These are phyloP conservation scores for Vitis amurensis DNA, from an alignment of 164 flowering plant species.

Conservation along the genomic window DNA sequence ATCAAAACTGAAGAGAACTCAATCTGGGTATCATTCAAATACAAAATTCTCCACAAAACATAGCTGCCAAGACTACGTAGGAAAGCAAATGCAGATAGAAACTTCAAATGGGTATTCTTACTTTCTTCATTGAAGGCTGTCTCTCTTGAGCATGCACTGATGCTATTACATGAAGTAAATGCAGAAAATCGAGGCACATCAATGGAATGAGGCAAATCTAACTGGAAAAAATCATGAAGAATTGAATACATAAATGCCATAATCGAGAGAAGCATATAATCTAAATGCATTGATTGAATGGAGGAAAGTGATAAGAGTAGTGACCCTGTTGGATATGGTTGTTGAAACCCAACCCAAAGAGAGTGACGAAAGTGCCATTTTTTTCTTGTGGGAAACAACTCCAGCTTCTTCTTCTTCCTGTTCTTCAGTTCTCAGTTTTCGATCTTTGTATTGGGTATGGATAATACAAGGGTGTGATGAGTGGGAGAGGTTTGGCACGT, in stretches of 20 bases:
- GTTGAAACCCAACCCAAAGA: constrained; percentile 37
- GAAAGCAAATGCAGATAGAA: not conserved
- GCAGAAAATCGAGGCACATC: constrained; percentile 15
- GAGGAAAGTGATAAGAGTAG: not conserved
- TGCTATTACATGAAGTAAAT: constrained; percentile 13
- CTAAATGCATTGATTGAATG: not conserved
- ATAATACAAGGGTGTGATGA: too few relatives aligned
- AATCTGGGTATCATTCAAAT: not conserved
- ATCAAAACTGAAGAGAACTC: not conserved
- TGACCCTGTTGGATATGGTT: constrained; percentile 32
- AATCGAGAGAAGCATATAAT: not conserved
- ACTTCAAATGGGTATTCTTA: constrained; percentile 15
- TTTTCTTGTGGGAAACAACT: constrained; percentile 4
- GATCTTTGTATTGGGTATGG: too few relatives aligned
- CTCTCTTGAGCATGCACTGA: constrained; percentile 25
- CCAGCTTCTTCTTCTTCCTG: not conserved
- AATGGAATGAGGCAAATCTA: constrained; percentile 17
- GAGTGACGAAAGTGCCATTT: constrained; percentile 45
- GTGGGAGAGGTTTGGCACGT: too few relatives aligned
- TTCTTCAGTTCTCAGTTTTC: constrained; percentile 14
- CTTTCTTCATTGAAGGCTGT: constrained; percentile 30
- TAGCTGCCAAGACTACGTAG: too few relatives aligned
- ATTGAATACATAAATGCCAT: not conserved
- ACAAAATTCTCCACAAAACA: not conserved
- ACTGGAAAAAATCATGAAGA: constrained; percentile 14